Base-by-base conservation (phyloP, 306 rosid species). In the Adenanthera pavonina region DNA sequence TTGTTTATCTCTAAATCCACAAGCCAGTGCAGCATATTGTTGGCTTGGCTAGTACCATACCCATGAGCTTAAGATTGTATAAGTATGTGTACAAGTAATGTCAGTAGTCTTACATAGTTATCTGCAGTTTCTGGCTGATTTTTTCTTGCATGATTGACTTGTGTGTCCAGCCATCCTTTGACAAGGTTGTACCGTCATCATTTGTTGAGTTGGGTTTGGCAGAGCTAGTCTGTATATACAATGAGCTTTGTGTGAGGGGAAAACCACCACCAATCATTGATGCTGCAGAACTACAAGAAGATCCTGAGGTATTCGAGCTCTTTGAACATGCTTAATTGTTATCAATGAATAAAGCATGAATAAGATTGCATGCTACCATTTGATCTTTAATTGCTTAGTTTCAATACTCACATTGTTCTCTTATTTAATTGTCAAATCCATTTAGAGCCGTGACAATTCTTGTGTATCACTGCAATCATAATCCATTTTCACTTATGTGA, bases 171-270 rank as follows among this genome's bases (percentile, higher is more conserved):
- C 94, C 97, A 77, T 93, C 97, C 84, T 91, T 90, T 84, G 91
- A 86, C 76, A 88, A 89, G 90, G 91, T 91, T 77, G 90, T 87
- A 69, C 87, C 93, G 71, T 85, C 92, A 49, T 83, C 97, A 72
- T 92, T 91, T 81, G 51, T n/a, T 68, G 94, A 93, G 85, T 82
- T 93, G 82, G 93, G 97, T 87, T 87, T 91, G 60, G 82, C 92
- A 78, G 90, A 89, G n/a, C 86, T 91, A 74, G 88, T 91, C 44
- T 80, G 85, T 52, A 69, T 93, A 65, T 89, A 89, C 87, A 89
- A 82, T 20, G 97, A 90, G 77, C 97, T 91, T 65, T 73, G 84
- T 35, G 90, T 89, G 77, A 72, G 84, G 77, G 97, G 97, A 82
- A 85, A 75, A 81, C 85, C 91, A 40, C 93, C 97, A 33, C 85